These are phyloP conservation scores for Penicillium chermesinum DNA, from an alignment of 495 filamentous ascomycete genomes.

Conservation along the genomic window DNA sequence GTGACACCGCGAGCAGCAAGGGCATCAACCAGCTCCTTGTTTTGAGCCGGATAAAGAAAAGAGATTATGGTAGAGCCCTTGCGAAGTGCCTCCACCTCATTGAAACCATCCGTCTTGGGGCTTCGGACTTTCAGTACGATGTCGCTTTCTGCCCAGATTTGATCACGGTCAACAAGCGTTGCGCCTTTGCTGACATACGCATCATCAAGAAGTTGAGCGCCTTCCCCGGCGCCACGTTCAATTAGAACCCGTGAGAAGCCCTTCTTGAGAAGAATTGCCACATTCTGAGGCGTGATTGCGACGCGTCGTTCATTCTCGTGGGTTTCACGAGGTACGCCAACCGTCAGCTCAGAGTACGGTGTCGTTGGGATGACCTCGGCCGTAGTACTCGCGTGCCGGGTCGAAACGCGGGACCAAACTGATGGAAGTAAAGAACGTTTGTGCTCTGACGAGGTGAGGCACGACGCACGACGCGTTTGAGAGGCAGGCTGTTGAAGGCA, in stretches of 20 bases:
- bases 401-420: slow-evolving; percentile 17
- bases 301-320: slow-evolving; percentile 70
- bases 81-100: slow-evolving; percentile 56
- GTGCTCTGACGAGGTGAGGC: slow-evolving; percentile 6
- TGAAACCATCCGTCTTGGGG: slow-evolving; percentile 50
- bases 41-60: slow-evolving; percentile 70
- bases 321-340: slow-evolving; percentile 68
- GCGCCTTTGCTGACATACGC: slow-evolving; percentile 69
- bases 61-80: slow-evolving; percentile 66
- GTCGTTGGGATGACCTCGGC: slow-evolving; percentile 51
- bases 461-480: slow-evolving; percentile 10
- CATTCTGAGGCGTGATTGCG: slow-evolving; percentile 75
- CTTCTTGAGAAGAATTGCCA: slow-evolving; percentile 69
- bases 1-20: slow-evolving; percentile 60
- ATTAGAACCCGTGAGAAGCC: slow-evolving; percentile 68
- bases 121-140: slow-evolving; percentile 76
- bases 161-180: slow-evolving; percentile 56
- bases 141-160: slow-evolving; percentile 63
- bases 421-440: slow-evolving; percentile 5
- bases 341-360: slow-evolving; percentile 61
- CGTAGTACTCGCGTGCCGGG: slow-evolving; percentile 20
- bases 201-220: slow-evolving; percentile 65
- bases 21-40: slow-evolving; percentile 60
- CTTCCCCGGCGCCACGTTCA: slow-evolving; percentile 67
- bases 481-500: slow-evolving; percentile 7